Conservation (phyloP, 441 rosid species). For the Gossypium schwendimanii region DNA sequence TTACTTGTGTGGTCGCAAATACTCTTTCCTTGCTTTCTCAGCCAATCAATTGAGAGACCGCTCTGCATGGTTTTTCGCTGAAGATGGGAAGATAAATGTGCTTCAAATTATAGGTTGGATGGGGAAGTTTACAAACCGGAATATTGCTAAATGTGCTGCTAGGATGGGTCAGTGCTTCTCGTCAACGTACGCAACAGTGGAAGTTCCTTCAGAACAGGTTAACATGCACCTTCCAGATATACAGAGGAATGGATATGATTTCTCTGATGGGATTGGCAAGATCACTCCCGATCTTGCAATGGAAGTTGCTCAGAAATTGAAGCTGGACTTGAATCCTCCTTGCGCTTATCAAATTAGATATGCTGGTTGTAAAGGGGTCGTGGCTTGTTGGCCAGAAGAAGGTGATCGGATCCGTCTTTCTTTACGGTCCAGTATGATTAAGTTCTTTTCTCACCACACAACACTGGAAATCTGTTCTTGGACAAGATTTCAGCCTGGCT, state of each 20-base stretch:
- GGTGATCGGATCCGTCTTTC: slow-evolving; percentile 55
- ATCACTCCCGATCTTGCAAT: slow-evolving; percentile 73
- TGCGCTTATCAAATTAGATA: slow-evolving; percentile 89
- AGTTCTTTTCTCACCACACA: slow-evolving; percentile 60
- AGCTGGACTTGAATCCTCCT: slow-evolving; percentile 52
- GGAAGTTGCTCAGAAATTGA: slow-evolving; percentile 67
- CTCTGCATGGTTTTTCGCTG: slow-evolving; percentile 92
- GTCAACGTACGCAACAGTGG: slow-evolving; percentile 81
- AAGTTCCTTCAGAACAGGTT: slow-evolving; percentile 48
- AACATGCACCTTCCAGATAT: slow-evolving; percentile 48
- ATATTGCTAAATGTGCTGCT: slow-evolving; percentile 86
- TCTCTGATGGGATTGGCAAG: slow-evolving; percentile 90
- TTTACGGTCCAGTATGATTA: slow-evolving; percentile 67
- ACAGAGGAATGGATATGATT: slow-evolving; percentile 46
- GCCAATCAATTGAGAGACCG: slow-evolving; percentile 89
- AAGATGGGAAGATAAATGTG: slow-evolving; percentile 44
- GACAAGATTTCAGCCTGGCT: slow-evolving; percentile 95
- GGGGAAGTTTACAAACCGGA: slow-evolving; percentile 61
- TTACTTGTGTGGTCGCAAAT: slow-evolving; percentile 65
- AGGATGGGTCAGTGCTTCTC: slow-evolving; percentile 97
- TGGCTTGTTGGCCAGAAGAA: slow-evolving; percentile 81
- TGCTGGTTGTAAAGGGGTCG: slow-evolving; percentile 92
- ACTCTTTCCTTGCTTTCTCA: slow-evolving; percentile 85
- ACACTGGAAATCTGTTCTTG: slow-evolving; percentile 83
- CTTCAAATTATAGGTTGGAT: slow-evolving; percentile 53